Evolutionary conservation across 495 filamentous ascomycete genomes (phyloP), one percentile per base, ranked within the genome.

Genomic region (Aspergillus wentii): DNA sequence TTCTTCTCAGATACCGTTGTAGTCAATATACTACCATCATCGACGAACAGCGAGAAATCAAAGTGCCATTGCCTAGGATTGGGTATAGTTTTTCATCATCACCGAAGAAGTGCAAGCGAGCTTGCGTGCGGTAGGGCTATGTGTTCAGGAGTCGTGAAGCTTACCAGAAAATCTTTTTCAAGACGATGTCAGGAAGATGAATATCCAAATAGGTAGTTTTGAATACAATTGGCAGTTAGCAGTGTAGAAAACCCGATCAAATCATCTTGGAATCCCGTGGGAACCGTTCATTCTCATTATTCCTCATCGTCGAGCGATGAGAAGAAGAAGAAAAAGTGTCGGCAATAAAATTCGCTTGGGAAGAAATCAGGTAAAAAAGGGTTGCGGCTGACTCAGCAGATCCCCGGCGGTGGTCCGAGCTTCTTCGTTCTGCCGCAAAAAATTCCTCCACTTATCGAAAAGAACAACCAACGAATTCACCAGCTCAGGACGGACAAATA

Each of bases 1-100:
- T 52, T 48, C 66, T 72, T 74, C 78, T 94, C 89, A 94, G 89
- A 95, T 94, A 95, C 89, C 89, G 89, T 94, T 94, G 89, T 94
- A 95, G 89, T 94, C 88, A 74, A 78, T 76, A 57, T 62, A 59
- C 59, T 62, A 72, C 77, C 68, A 72, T 75, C 88, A 95, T 71
- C 54, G 84, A 76, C 69, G 69, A 78, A 76, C 71, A 67, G 79
- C 66, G 70, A 78, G 80, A 87, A 85, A 80, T 83, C 78, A 82
- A 74, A 65, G 73, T 72, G 69, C 72, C 72, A 46, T 52, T 62
- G 62, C 69, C 71, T 76, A 58, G 60, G 67, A 60, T 61, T 61
- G 46, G 36, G 22, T 62, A 54, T 59, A 54, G 46, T 52, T 36
- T 56, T 57, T 69, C 59, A 70, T 75, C 71, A 70, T 62, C 55